Conservation (phyloP, 2,329 filamentous ascomycete genomes). For the Pseudodiploospora longispora region DNA sequence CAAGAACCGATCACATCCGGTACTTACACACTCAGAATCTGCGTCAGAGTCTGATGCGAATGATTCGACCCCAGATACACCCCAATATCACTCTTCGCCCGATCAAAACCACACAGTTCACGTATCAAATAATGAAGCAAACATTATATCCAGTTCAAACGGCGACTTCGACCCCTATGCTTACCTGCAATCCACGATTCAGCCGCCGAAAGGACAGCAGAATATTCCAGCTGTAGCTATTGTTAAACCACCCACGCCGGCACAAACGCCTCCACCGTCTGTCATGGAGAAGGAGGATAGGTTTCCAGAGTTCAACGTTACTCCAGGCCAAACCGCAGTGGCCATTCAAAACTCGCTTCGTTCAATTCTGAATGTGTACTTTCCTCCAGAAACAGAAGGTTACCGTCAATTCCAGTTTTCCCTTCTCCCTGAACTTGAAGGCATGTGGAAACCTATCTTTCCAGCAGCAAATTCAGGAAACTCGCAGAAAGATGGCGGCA, state of each 20-base stretch:
- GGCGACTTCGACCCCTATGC: slow-evolving; percentile 43
- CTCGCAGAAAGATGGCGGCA: slow-evolving; percentile 21
- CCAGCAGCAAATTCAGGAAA: slow-evolving; percentile 24
- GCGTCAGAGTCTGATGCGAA: slow-evolving; percentile 12
- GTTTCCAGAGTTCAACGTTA: slow-evolving; percentile 38
- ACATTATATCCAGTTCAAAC: not conserved
- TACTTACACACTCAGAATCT: slow-evolving; percentile 15
- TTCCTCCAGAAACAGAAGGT: slow-evolving; percentile 38
- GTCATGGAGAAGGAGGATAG: slow-evolving; percentile 22
- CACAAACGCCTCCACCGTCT: slow-evolving; percentile 35
- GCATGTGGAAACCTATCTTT: slow-evolving; percentile 47
- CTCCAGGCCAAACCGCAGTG: slow-evolving; percentile 38
- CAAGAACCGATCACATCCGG: slow-evolving; percentile 19
- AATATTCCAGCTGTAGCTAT: slow-evolving; percentile 17
- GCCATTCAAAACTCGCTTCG: slow-evolving; percentile 50
- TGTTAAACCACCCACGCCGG: slow-evolving; percentile 33
- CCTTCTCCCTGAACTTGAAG: slow-evolving; percentile 39
- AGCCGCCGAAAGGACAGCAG: slow-evolving; percentile 14
- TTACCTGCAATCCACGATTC: slow-evolving; percentile 21
- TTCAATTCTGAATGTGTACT: slow-evolving; percentile 41
- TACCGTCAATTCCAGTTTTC: slow-evolving; percentile 42
- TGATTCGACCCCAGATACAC: slow-evolving; percentile 18
- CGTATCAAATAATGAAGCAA: not conserved
- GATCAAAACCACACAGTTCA: slow-evolving; percentile 1
- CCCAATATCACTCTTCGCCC: slow-evolving; percentile 10